Evolutionary conservation across 257 asterid genomes (phyloP).

Genomic region (Verbena officinalis): DNA sequence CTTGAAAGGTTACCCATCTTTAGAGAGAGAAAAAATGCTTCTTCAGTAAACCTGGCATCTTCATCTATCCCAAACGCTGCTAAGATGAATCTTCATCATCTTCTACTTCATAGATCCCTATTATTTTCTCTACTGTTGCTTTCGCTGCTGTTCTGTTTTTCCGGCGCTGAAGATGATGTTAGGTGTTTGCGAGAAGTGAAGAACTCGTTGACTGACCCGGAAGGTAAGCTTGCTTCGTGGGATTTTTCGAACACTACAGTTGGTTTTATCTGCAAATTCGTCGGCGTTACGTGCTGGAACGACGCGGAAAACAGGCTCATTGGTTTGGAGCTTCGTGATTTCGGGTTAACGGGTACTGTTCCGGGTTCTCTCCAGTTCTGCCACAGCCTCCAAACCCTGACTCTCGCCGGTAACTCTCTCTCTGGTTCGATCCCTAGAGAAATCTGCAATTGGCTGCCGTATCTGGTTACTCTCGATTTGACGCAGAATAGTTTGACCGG

Average conservation of each 20-base stretch:
- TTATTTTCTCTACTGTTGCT: slow-evolving; percentile 17
- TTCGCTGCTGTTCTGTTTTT: slow-evolving; percentile 21
- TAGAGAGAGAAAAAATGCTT: slow-evolving; percentile 25
- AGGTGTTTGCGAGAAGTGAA: slow-evolving; percentile 51
- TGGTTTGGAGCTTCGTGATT: slow-evolving; percentile 42
- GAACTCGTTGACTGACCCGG: slow-evolving; percentile 53
- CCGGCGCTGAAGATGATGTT: slow-evolving; percentile 54
- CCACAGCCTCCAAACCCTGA: slow-evolving; percentile 58
- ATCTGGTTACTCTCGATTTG: slow-evolving; percentile 69
- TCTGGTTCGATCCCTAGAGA: slow-evolving; percentile 71
- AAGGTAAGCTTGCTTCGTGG: slow-evolving; percentile 50
- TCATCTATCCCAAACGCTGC: neutral
- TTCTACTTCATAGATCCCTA: slow-evolving; percentile 25
- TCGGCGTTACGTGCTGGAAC: slow-evolving; percentile 78
- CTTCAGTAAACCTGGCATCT: slow-evolving; percentile 11
- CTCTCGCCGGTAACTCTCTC: slow-evolving; percentile 70
- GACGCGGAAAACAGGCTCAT: slow-evolving; percentile 54
- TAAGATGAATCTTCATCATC: slow-evolving; percentile 17
- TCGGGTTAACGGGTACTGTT: slow-evolving; percentile 48
- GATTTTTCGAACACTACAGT: slow-evolving; percentile 43
- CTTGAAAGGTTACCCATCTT: too few species aligned
- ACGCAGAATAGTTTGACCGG: slow-evolving; percentile 71
- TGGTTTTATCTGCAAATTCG: slow-evolving; percentile 53
- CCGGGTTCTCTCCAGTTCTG: slow-evolving; percentile 58
- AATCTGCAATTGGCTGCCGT: slow-evolving; percentile 85